Base-by-base conservation (phyloP, 2,329 filamentous ascomycete species). In the Dactylonectria estremocensis region DNA sequence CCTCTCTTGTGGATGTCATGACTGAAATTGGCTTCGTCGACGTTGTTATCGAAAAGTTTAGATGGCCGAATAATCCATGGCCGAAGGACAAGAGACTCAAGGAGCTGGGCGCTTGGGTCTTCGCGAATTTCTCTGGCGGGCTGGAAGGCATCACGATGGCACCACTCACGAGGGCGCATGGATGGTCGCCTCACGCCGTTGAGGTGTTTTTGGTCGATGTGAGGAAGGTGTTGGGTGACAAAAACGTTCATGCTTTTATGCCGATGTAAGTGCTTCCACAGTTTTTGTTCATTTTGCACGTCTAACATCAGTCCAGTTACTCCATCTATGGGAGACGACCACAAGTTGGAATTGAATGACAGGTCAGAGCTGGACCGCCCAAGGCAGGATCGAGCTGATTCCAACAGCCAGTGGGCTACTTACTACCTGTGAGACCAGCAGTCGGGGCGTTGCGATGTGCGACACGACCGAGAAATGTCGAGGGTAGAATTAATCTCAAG, bases 201-300 rank as follows among this genome's bases (percentile, higher is more conserved):
- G 37, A 52, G 5, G n/a, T 45, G 1, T 67, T 74, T 16, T 16
- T 74, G 1, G 62, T 57, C 0, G 56, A 55, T 9, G 72, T 74
- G 7, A 67, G 61, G n/a, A 69, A 63, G 48, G 72, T 71, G 1
- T 11, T 74, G 5, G 61, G 59, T 13, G 64, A 66, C 16, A 72
- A 52, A n/a, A 18, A 33, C 0, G 68, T 74, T 2, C 72, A 74
- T 59, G 68, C 72, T n/a, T 73, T 72, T n/a, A 74, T 67, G 69
- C 62, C 69, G 0, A 40, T 74, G 66, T 74, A 61, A 37, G 71
- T 40, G 2, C 20, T 9, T 13, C 2, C 11, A 3, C 18, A 3
- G 16, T 10, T 3, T 7, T 37, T 14, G 13, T 14, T 2, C 7
- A 40, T 2, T 3, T n/a, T 58, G n/a, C 37, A 13, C 11, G 4